Base-by-base conservation (phyloP, 305 asterid genomes). In the Andrographis paniculata region DNA sequence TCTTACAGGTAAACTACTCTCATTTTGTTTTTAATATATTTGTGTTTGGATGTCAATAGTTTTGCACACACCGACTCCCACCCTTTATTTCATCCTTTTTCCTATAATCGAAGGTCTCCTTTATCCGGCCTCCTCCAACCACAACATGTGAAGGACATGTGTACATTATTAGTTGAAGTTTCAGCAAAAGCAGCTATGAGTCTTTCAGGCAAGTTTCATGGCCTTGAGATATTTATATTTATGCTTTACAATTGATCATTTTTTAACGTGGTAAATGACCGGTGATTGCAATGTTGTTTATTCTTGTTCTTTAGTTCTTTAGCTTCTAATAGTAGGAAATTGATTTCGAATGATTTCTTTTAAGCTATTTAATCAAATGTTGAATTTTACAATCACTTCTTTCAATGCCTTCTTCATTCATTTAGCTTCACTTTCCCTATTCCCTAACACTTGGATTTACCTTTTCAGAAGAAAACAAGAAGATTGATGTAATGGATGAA, bases 171-270 rank as follows among this genome's bases (percentile, higher is more conserved):
- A 62, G 77, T 82, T 41, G 60, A 67, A 54, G 62, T 71, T 59
- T 69, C 94, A 40, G 67, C 61, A 51, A 74, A 74, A 71, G 71
- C 81, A 61, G 77, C 84, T 36, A 71, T 60, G 56, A 56, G 45
- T 23, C 33, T 58, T 59, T 28, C 84, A 66, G 81, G 94, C 72
- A 57, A 17, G 50, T 65, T 31, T 9, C 41, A 13, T 48, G 9
- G 30, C 56, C 57, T 15, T 36, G 22, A 42, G 35, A 54, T 41
- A 24, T 24, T 24, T 8, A 24, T 24, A 8, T 3, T 24, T 24
- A 24, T 24, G 30, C 30, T 24, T 24, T 8, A 24, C 6, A 24
- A 24, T 24, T 24, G 30, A 24, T 24, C 30, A 24, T 3, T 24
- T 24, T 4, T 24, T 4, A 8, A 24, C 8, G 31, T 45, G 42